Percentiles rank a stretch among this genome's conserved stretches.
Evolutionary conservation across 441 rosid genomes (phyloP).

Genomic region (Adansonia rubrostipa): DNA sequence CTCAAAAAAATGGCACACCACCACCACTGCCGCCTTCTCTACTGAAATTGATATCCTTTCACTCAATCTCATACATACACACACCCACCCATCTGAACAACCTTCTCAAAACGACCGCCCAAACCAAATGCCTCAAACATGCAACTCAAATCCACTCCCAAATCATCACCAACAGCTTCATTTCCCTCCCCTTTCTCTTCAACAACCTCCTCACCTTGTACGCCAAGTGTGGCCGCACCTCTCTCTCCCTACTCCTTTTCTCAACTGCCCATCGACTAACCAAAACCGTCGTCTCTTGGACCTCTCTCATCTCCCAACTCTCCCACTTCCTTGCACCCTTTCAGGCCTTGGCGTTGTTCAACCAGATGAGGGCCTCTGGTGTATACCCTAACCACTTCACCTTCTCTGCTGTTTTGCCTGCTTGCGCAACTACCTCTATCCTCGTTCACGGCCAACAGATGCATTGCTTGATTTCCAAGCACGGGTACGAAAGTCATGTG

Average conservation of each 20-base stretch:
- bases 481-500: conserved; percentile 27
- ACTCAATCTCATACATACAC: neutral
- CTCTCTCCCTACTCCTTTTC: conserved; percentile 39
- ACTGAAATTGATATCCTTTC: neutral
- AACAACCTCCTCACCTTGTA: conserved; percentile 46
- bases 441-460: conserved; percentile 33
- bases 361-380: conserved; percentile 40
- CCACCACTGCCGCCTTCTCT: too few relatives aligned
- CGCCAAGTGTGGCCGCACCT: conserved; percentile 38
- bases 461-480: conserved; percentile 35
- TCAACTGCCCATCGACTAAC: conserved; percentile 29
- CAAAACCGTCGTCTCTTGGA: conserved; percentile 44
- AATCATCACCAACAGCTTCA: conserved; percentile 34
- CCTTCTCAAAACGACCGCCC: conserved; percentile 31
- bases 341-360: conserved; percentile 31
- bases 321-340: conserved; percentile 34
- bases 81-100: conserved; percentile 31
- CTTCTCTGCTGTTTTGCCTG: conserved; percentile 38
- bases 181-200: conserved; percentile 40
- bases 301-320: conserved; percentile 36
- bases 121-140: conserved; percentile 36
- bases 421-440: conserved; percentile 29
- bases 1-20: neutral
- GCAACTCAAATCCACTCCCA: conserved; percentile 47
- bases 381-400: conserved; percentile 41